Percentiles rank a stretch among this genome's conserved stretches.
Evolutionary conservation across 2,329 filamentous ascomycete genomes (phyloP).

Genomic region (Colletotrichum sp.): DNA sequence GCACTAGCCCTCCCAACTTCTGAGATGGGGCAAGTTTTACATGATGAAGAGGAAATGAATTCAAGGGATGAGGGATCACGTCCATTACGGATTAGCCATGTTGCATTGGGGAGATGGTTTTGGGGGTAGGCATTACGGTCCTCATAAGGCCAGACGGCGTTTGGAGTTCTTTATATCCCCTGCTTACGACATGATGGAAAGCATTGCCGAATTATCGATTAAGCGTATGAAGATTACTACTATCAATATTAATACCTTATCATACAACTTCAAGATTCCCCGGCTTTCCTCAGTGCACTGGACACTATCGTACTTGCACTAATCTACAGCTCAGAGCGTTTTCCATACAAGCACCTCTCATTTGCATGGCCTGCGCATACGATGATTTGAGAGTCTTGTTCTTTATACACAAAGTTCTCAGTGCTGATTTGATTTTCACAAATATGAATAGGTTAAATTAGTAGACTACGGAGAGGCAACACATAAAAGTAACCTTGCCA

Average conservation of each 20-base stretch:
- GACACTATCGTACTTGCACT: background rate
- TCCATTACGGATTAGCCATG: background rate
- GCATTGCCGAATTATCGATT: background rate
- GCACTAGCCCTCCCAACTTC: background rate
- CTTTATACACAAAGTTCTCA: no score
- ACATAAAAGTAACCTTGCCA: no score
- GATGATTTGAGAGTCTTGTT: no score
- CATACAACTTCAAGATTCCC: background rate
- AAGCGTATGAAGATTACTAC: background rate
- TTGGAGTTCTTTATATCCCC: background rate
- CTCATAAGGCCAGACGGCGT: background rate
- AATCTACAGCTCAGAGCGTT: background rate
- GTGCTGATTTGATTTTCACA: no score
- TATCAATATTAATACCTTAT: background rate
- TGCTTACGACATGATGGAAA: background rate
- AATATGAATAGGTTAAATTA: no score
- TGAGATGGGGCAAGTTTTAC: background rate
- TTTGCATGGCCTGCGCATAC: background rate
- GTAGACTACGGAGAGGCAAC: no score
- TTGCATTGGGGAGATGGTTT: background rate
- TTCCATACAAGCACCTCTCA: background rate
- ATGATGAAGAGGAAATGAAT: background rate
- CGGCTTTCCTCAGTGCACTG: background rate
- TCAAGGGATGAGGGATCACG: background rate
- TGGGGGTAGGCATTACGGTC: background rate